phyloP scores from a whole-genome alignment of 2,329 filamentous ascomycete genomes.

The Hypoxylon sp. region DNA sequence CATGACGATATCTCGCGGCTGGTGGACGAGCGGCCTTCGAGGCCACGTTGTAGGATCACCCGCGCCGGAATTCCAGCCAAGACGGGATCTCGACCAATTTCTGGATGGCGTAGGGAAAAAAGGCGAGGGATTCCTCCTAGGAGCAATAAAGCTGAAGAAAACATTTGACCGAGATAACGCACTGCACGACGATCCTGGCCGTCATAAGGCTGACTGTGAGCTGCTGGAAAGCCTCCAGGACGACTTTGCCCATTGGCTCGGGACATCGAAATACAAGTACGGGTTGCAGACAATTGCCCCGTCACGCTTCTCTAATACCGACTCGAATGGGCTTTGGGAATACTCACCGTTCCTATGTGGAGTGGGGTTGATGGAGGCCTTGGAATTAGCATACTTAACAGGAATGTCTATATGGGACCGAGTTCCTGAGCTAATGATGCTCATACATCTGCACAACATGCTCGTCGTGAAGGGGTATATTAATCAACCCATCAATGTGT shows the following conservation, averaged over 20 bases:
- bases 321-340: slow-evolving; percentile 63
- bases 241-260: slow-evolving; percentile 58
- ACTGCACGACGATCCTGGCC: slow-evolving; percentile 27
- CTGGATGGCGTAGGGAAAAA: slow-evolving; percentile 56
- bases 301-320: slow-evolving; percentile 59
- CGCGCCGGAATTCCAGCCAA: slow-evolving; percentile 55
- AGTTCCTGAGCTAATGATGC: slow-evolving; percentile 57
- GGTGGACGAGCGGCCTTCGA: slow-evolving; percentile 54
- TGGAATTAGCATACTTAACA: slow-evolving; percentile 58
- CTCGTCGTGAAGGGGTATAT: slow-evolving; percentile 60
- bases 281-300: slow-evolving; percentile 56
- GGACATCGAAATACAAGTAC: slow-evolving; percentile 56
- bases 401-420: slow-evolving; percentile 58
- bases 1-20: slow-evolving; percentile 61
- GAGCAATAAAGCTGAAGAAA: slow-evolving; percentile 52
- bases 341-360: slow-evolving; percentile 66
- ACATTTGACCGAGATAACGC: slow-evolving; percentile 51
- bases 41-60: slow-evolving; percentile 58
- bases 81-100: slow-evolving; percentile 61
- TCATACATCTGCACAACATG: slow-evolving; percentile 65
- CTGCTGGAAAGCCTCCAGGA: slow-evolving; percentile 49
- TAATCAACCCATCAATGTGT: slow-evolving; percentile 54
- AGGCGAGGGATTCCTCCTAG: slow-evolving; percentile 53
- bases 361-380: slow-evolving; percentile 60
- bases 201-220: slow-evolving; percentile 39